Evolutionary conservation across 1,284 basidiomycete genomes (phyloP).

Genomic region (Ustilago vetiveriae): DNA sequence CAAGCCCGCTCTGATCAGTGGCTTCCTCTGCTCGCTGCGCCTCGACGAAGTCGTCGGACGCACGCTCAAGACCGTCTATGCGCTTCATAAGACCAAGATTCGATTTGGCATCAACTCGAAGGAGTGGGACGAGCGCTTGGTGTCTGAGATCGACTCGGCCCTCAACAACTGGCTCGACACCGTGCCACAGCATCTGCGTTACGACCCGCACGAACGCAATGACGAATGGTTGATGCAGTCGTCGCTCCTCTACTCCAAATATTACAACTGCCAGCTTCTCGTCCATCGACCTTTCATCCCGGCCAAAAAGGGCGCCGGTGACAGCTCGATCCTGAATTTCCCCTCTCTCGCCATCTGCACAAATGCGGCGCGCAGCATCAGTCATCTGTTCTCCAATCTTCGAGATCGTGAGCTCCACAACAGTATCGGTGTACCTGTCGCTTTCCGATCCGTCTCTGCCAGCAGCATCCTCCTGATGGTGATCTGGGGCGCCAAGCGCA

Average conservation of each 20-base stretch:
- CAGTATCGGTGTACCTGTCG: conserved; percentile 19
- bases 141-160: conserved; percentile 60
- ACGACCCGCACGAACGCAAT: conserved; percentile 48
- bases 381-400: conserved; percentile 50
- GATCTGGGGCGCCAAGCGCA: conserved; percentile 52
- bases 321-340: conserved; percentile 55
- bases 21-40: conserved; percentile 48
- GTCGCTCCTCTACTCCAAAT: conserved; percentile 48
- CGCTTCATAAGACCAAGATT: conserved; percentile 55
- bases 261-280: conserved; percentile 58
- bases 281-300: conserved; percentile 63
- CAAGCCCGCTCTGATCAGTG: conserved; percentile 39
- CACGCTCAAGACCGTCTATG: conserved; percentile 60
- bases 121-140: conserved; percentile 57
- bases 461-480: conserved; percentile 54
- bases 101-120: conserved; percentile 51
- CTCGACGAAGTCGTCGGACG: conserved; percentile 57
- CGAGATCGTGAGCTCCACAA: conserved; percentile 36
- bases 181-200: conserved; percentile 54
- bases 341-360: conserved; percentile 62
- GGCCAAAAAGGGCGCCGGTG: conserved; percentile 35
- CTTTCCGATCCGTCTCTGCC: conserved; percentile 34
- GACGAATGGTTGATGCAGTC: conserved; percentile 55
- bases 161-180: conserved; percentile 61
- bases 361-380: conserved; percentile 57